phyloP scores from a whole-genome alignment of 2,329 filamentous ascomycete species.

The Phialemoniopsis sp. region DNA sequence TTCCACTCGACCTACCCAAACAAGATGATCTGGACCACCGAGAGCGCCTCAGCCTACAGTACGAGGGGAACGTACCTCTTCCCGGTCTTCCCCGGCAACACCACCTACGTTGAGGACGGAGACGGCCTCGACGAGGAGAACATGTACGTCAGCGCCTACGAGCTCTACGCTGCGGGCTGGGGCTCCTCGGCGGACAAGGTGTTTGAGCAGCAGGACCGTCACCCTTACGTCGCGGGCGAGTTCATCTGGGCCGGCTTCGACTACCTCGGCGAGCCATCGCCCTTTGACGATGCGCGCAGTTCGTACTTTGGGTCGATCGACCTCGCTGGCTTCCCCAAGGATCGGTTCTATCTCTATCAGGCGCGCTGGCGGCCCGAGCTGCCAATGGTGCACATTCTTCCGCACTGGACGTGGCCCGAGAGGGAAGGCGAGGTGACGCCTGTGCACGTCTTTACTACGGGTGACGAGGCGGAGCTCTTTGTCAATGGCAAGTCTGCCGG shows the following conservation, averaged over 20 bases:
- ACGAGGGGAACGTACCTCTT: slow-evolving; percentile 49
- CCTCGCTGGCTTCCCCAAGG: slow-evolving; percentile 52
- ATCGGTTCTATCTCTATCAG: slow-evolving; percentile 52
- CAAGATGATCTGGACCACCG: slow-evolving; percentile 40
- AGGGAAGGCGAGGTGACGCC: slow-evolving; percentile 42
- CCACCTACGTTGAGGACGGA: slow-evolving; percentile 21
- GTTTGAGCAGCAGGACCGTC: slow-evolving; percentile 40
- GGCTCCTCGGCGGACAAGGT: slow-evolving; percentile 50
- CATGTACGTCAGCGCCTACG: slow-evolving; percentile 42
- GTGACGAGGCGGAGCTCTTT: slow-evolving; percentile 50
- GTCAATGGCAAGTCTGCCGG: slow-evolving; percentile 44
- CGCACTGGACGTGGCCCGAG: slow-evolving; percentile 51
- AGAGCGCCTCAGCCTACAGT: slow-evolving; percentile 40
- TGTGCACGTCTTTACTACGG: slow-evolving; percentile 48
- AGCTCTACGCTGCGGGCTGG: slow-evolving; percentile 42
- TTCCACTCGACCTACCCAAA: slow-evolving; percentile 40
- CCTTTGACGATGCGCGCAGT: slow-evolving; percentile 38
- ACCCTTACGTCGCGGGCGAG: slow-evolving; percentile 46
- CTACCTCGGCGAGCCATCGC: slow-evolving; percentile 23
- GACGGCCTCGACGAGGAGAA: slow-evolving; percentile 30
- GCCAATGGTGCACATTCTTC: slow-evolving; percentile 46
- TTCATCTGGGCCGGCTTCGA: slow-evolving; percentile 23
- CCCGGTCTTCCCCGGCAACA: slow-evolving; percentile 34
- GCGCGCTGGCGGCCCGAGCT: slow-evolving; percentile 45
- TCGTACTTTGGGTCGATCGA: slow-evolving; percentile 55